A percentile compares a stretch with the other conserved stretches of the same genome.
phyloP scores from a whole-genome alignment of 2,329 filamentous ascomycete species.

The Sporothrix schenckii region DNA sequence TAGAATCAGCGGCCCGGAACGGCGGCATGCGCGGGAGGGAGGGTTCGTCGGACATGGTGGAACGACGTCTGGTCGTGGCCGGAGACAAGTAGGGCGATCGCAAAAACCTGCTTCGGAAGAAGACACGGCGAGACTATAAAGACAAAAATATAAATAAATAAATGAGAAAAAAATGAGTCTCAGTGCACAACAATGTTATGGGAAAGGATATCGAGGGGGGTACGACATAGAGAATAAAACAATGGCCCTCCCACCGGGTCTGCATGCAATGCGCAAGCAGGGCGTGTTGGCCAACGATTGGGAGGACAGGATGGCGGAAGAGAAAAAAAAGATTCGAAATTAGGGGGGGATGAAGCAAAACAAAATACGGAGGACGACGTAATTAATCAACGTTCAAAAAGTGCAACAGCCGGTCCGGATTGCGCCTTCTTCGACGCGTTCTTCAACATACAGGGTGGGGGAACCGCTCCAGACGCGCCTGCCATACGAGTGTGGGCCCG shows the following conservation, averaged over 20 bases:
- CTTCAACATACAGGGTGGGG: conserved; percentile 15
- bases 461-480: conserved; percentile 7
- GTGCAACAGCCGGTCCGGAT: neutral
- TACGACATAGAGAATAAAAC: neutral
- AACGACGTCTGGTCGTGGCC: conserved; percentile 29
- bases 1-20: conserved; percentile 32
- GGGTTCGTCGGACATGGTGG: conserved; percentile 35
- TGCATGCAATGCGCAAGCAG: conserved; percentile 11
- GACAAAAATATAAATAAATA: neutral
- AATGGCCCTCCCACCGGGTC: conserved; percentile 8
- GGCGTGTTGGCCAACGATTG: neutral
- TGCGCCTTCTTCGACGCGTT: conserved; percentile 24
- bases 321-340: neutral
- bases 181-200: neutral
- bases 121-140: neutral
- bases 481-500: conserved; percentile 9
- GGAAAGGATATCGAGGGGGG: neutral
- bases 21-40: conserved; percentile 34
- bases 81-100: conserved; percentile 18
- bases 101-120: neutral
- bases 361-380: neutral
- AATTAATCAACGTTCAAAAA: neutral
- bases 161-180: neutral
- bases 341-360: neutral
- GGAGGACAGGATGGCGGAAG: neutral